A percentile compares a stretch with the other conserved stretches of the same genome.
phyloP scores from a whole-genome alignment of 306 rosid species.

The Vachellia collinsii region DNA sequence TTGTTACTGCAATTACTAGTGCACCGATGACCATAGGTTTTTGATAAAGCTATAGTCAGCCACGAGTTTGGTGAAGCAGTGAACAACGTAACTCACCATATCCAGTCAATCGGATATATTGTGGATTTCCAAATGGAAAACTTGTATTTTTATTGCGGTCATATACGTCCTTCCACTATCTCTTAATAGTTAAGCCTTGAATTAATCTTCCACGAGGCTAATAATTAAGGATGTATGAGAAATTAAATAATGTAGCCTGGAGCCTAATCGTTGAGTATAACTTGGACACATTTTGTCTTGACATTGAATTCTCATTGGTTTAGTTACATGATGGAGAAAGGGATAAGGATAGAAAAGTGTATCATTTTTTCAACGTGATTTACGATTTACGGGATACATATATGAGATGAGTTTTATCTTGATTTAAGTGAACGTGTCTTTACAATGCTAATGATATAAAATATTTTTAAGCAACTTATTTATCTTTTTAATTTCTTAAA shows the following conservation, averaged over 20 bases:
- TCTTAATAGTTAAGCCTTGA: not conserved
- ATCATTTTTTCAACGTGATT: no score
- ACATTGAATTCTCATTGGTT: not conserved
- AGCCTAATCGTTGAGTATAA: not conserved
- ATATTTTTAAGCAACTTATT: no score
- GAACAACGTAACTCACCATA: not conserved
- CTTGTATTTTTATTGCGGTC: not conserved
- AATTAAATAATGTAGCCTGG: not conserved
- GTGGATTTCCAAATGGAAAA: not conserved
- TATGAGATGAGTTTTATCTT: no score
- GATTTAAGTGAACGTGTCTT: no score
- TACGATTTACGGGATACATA: no score
- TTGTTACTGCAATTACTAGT: no score
- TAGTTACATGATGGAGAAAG: not conserved
- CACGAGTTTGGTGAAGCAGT: not conserved
- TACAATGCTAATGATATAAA: no score
- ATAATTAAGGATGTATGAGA: not conserved
- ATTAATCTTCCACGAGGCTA: not conserved
- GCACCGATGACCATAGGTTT: no score
- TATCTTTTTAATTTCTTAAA: no score
- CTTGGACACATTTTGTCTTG: not conserved
- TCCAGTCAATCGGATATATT: not conserved
- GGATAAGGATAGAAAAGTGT: not conserved
- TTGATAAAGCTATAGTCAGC: no score
- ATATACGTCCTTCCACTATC: not conserved